Evolutionary conservation across 768 basidiomycete species (phyloP).

Genomic region (Mycena galericulata): DNA sequence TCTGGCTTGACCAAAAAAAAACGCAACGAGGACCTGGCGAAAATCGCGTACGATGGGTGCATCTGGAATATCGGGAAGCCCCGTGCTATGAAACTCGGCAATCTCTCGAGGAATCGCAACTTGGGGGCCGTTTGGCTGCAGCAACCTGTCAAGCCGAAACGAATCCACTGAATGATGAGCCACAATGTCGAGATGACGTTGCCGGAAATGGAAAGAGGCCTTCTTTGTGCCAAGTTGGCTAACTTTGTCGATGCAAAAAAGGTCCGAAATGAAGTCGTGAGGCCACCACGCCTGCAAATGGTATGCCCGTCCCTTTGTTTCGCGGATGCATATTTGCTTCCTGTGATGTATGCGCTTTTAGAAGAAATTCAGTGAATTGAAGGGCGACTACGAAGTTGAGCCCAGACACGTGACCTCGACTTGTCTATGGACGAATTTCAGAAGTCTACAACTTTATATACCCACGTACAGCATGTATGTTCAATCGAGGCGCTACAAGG

Average conservation of each 20-base stretch:
- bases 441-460: no score
- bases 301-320: not conserved
- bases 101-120: not conserved
- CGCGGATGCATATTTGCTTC: not conserved
- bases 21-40: not conserved
- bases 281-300: constrained; percentile 6
- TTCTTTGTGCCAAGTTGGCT: constrained; percentile 21
- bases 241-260: not conserved
- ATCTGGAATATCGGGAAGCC: no score
- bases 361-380: no score
- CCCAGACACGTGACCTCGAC: no score
- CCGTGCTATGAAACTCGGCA: not conserved
- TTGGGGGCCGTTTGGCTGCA: not conserved
- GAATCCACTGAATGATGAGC: constrained; percentile 6
- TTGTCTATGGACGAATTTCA: no score
- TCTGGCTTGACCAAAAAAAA: not conserved
- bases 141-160: not conserved
- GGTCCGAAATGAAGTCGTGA: constrained; percentile 21
- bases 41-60: not conserved
- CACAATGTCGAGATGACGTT: not conserved
- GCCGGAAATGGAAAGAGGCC: constrained; percentile 16
- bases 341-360: no score
- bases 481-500: constrained; percentile 36
- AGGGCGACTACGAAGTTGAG: no score
- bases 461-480: not conserved